A percentile compares a stretch with the other conserved stretches of the same genome.
These are phyloP conservation scores for Pythium dissimile DNA, from an alignment of 352 stramenopile species.

Conservation along the genomic window DNA sequence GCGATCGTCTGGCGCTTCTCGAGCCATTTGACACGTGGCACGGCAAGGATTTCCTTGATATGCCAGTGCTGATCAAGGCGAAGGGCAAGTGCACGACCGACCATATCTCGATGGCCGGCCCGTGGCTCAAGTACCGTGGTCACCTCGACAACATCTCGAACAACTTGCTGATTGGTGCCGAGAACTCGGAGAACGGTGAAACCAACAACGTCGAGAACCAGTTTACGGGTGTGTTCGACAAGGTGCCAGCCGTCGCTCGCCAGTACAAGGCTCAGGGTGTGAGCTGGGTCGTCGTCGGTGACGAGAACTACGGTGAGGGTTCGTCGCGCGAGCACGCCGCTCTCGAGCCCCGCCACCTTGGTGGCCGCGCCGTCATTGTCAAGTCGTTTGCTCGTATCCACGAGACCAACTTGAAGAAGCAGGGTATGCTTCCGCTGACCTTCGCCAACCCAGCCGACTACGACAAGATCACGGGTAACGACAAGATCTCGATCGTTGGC, in stretches of 20 bases:
- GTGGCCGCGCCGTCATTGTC: conserved; percentile 88
- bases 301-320: conserved; percentile 94
- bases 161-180: conserved; percentile 92
- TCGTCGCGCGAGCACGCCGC: conserved; percentile 91
- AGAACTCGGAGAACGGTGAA: conserved; percentile 91
- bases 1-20: conserved; percentile 86
- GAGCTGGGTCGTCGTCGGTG: conserved; percentile 90
- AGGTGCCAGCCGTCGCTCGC: conserved; percentile 85
- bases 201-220: conserved; percentile 92
- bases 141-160: conserved; percentile 95
- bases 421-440: conserved; percentile 92
- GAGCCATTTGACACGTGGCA: conserved; percentile 87
- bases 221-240: conserved; percentile 82
- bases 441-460: conserved; percentile 92
- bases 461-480: conserved; percentile 89
- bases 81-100: conserved; percentile 96
- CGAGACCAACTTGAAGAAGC: conserved; percentile 96
- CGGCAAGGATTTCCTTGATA: conserved; percentile 83
- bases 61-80: conserved; percentile 93
- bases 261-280: conserved; percentile 90
- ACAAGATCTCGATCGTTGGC: conserved; percentile 90
- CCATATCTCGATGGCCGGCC: conserved; percentile 93
- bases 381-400: conserved; percentile 95
- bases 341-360: conserved; percentile 89
- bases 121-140: conserved; percentile 93